These are phyloP conservation scores for Helichrysum umbraculigerum DNA, from an alignment of 129 eudicot genomes.

Conservation along the genomic window DNA sequence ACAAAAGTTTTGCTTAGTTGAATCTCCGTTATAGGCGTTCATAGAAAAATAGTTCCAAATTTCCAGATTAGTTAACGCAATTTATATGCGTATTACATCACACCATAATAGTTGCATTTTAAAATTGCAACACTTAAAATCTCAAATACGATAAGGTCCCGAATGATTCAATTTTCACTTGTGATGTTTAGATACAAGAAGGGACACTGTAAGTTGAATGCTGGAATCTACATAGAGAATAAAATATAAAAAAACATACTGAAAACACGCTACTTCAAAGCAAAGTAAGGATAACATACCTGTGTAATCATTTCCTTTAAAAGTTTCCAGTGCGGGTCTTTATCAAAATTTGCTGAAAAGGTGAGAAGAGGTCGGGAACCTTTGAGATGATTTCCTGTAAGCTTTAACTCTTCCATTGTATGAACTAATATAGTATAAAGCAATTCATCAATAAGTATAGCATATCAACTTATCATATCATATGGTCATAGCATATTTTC, in stretches of 20 bases:
- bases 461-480: background rate
- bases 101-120: background rate
- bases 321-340: slow-evolving; percentile 83
- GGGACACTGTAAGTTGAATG: background rate
- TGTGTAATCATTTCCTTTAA: slow-evolving; percentile 87
- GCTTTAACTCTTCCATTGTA: slow-evolving; percentile 97
- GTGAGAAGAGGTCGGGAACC: slow-evolving; percentile 89
- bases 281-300: slow-evolving; percentile 35
- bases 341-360: slow-evolving; percentile 74
- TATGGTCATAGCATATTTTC: background rate
- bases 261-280: background rate
- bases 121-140: background rate
- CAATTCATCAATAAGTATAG: background rate
- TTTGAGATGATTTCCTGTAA: slow-evolving; percentile 90
- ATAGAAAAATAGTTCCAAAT: background rate
- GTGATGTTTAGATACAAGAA: background rate
- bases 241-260: background rate
- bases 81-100: background rate
- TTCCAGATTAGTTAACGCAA: background rate
- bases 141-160: background rate
- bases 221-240: background rate
- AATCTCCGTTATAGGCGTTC: background rate
- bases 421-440: slow-evolving; percentile 54
- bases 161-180: background rate
- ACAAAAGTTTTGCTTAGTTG: no score